Conservation (phyloP, 352 stramenopile genomes). For the Phytophthora pseudosyringae region DNA sequence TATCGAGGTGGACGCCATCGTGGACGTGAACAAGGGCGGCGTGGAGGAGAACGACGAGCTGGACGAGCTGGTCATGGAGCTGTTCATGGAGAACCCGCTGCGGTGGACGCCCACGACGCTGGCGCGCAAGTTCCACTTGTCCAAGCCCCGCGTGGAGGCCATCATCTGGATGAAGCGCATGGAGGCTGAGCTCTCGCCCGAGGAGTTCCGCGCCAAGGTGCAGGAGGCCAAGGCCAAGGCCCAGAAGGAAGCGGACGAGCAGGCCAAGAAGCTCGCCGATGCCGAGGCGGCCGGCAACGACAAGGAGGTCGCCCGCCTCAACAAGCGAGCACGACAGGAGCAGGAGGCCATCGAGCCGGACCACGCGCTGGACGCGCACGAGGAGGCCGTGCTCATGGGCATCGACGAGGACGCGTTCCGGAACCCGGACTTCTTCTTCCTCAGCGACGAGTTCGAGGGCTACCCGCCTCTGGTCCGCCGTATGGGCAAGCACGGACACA, state of each 20-base stretch:
- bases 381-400: slow-evolving; percentile 61
- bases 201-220: slow-evolving; percentile 70
- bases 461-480: slow-evolving; percentile 80
- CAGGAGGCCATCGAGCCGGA: slow-evolving; percentile 52
- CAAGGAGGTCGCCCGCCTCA: slow-evolving; percentile 63
- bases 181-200: slow-evolving; percentile 56
- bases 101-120: slow-evolving; percentile 88
- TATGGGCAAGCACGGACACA: slow-evolving; percentile 82
- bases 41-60: slow-evolving; percentile 74
- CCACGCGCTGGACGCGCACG: slow-evolving; percentile 61
- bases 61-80: slow-evolving; percentile 76
- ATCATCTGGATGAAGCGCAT: slow-evolving; percentile 84
- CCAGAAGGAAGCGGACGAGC: slow-evolving; percentile 43
- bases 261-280: slow-evolving; percentile 49
- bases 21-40: slow-evolving; percentile 76
- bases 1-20: slow-evolving; percentile 62
- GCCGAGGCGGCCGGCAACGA: slow-evolving; percentile 58
- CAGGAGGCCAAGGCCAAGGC: slow-evolving; percentile 61
- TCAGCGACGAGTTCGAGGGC: slow-evolving; percentile 85
- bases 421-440: slow-evolving; percentile 89
- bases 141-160: slow-evolving; percentile 79
- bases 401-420: slow-evolving; percentile 75
- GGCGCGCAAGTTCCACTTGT: slow-evolving; percentile 72
- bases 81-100: slow-evolving; percentile 89
- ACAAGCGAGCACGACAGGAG: slow-evolving; percentile 62